Evolutionary conservation across 2,329 filamentous ascomycete genomes (phyloP), one percentile per base, ranked within the genome.

Genomic region (Claviceps fusiformis): DNA sequence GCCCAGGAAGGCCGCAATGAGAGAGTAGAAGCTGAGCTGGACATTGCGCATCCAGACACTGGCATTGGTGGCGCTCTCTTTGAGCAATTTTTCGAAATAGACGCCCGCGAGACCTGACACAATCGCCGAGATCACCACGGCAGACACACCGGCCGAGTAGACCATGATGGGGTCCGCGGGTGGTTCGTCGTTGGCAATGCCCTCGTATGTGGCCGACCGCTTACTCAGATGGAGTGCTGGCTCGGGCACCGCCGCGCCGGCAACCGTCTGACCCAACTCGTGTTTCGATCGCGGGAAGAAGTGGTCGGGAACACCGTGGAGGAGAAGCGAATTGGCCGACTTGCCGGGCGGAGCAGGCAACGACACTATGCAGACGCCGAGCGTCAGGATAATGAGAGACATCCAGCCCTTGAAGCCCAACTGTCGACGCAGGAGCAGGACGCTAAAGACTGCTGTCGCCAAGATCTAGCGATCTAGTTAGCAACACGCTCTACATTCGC

Each of bases 1-100:
- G 53, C 95, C 78, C 56, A 97, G 82, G 0, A 96, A 75, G 0
- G 91, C 87, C 0, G 92, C 89, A 63, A 96, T 92, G 1, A 97
- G 75, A 1, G 91, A 95, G 73, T 95, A 98, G 65, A 96, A 88
- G 0, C 90, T 91, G 29, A 98, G 75, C 69, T 98, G 93, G 50
- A 96, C 86, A 67, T 97, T 98, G 58, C 93, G 85, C 47, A 93
- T 85, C 93, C 93, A 98, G 15, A 97, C 77, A 0, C 89, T 92
- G 6, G 85, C 85, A 50, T 83, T 79, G 2, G 79, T 78, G 0
- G 81, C 78, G n/a, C 87, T 86, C 60, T 95, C 87, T 68, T 95
- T 95, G 55, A 97, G 75, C 3, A 96, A 83, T 71, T 95, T 96
- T 68, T 97, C 88, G 60, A 92, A 91, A 63, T 88, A 89, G 1